Evolutionary conservation across 129 eudicot species (phyloP), one percentile per base, ranked within the genome.

Genomic region (Helianthus tuberosus): DNA sequence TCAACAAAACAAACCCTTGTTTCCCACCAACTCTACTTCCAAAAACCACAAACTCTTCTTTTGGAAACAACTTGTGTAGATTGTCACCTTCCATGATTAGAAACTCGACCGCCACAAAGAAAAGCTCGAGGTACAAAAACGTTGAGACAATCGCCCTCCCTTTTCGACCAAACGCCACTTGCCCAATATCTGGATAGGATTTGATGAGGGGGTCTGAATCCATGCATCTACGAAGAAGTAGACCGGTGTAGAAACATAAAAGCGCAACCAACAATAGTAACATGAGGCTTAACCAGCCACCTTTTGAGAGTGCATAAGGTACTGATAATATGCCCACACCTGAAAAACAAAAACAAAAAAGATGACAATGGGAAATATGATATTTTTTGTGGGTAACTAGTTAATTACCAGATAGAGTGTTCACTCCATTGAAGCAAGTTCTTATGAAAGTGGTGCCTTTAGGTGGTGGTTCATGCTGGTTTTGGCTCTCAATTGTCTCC

Each of bases 381-480:
- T 3, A 35, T 14, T 17, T 13, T 25, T 10, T 70, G 65, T 52
- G 35, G 43, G 25, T 68, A 12, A 27, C 2, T n/a, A 41, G 3
- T 4, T 52, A 64, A 27, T 12, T 41, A 88, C 89, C 93, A 53
- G 87, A 85, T 72, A 88, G 77, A 62, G 89, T 81, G 51, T 88
- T 88, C 14, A 85, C 69, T 39, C 93, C 93, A 85, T 88, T 88
- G 73, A 88, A 82, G 78, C 93, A 82, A 10, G 93, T 85, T 75
- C 89, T 71, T 15, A 75, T 57, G 74, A 88, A 85, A 66, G 89
- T 74, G 64, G 89, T 77, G 80, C 93, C 93, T 77, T 82, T 79
- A 60, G 77, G 70, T 74, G 74, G 59, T 52, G 72, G 66, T 41
- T 52, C 72, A 23, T 20, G 69, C 6, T 81, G 77, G 66, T 23